Evolutionary conservation across 2,329 filamentous ascomycete genomes (phyloP).

Genomic region (Aspergillus viridinutans): DNA sequence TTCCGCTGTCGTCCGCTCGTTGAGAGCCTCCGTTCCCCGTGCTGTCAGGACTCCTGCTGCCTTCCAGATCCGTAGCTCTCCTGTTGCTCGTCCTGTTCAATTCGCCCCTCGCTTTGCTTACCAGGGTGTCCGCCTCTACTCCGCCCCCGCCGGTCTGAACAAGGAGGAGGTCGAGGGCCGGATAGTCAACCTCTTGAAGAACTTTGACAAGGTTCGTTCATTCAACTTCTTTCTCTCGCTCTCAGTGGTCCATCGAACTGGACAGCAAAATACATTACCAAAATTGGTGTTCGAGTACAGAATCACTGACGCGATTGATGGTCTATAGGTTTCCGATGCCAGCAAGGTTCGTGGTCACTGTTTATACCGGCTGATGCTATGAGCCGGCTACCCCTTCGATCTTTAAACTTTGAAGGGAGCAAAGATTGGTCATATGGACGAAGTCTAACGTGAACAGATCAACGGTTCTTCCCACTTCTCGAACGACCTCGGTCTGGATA

Average conservation of each 20-base stretch:
- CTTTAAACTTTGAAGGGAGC: background rate
- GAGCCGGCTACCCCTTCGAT: background rate
- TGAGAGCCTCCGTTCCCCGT: slow-evolving; percentile 53
- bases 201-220: slow-evolving; percentile 85
- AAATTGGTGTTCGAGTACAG: background rate
- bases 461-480: slow-evolving; percentile 81
- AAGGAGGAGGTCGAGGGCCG: slow-evolving; percentile 84
- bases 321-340: slow-evolving; percentile 33
- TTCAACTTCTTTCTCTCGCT: slow-evolving; percentile 6
- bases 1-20: slow-evolving; percentile 75
- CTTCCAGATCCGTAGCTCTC: slow-evolving; percentile 55
- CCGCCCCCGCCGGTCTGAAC: slow-evolving; percentile 70
- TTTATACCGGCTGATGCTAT: background rate
- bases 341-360: slow-evolving; percentile 32
- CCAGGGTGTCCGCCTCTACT: slow-evolving; percentile 77
- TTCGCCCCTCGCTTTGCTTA: slow-evolving; percentile 60
- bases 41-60: slow-evolving; percentile 55
- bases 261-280: background rate
- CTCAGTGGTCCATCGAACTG: background rate
- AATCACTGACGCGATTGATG: slow-evolving; percentile 4
- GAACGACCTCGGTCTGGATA: slow-evolving; percentile 95
- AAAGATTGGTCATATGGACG: slow-evolving; percentile 18
- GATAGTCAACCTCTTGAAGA: slow-evolving; percentile 87
- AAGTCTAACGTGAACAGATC: slow-evolving; percentile 57
- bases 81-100: slow-evolving; percentile 59